A percentile compares a stretch with the other conserved stretches of the same genome.
These are phyloP conservation scores for Eutrema salsugineum DNA, from an alignment of 441 rosid species.

Conservation along the genomic window DNA sequence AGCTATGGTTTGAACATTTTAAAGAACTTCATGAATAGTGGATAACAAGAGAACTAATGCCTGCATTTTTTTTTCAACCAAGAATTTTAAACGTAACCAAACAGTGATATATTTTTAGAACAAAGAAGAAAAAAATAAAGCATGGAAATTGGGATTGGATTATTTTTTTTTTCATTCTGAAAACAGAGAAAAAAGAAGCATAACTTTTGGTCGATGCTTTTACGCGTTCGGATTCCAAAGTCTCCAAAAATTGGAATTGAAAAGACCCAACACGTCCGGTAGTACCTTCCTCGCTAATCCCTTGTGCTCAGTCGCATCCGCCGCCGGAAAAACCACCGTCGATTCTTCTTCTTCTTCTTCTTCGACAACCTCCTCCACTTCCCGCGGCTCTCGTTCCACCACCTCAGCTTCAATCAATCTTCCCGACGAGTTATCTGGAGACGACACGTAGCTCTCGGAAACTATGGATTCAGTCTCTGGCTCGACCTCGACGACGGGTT, in stretches of 20 bases:
- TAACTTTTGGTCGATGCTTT: constrained; percentile 15
- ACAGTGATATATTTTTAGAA: background rate
- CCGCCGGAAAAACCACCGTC: constrained; percentile 18
- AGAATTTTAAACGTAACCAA: background rate
- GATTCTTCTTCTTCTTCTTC: constrained; percentile 6
- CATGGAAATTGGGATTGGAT: background rate
- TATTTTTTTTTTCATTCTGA: background rate
- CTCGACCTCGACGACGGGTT: background rate
- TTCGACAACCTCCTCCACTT: background rate
- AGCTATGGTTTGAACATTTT: background rate
- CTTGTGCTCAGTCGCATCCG: constrained; percentile 36
- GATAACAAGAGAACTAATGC: background rate
- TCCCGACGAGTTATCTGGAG: constrained; percentile 20
- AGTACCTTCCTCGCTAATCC: constrained; percentile 87
- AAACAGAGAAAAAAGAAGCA: background rate
- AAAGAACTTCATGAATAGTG: background rate
- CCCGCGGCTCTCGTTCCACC: constrained; percentile 1
- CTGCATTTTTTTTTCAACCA: background rate
- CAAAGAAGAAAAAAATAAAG: background rate
- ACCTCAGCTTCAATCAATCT: constrained; percentile 27
- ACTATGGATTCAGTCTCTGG: background rate
- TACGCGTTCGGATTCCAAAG: constrained; percentile 92
- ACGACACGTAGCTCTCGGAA: constrained; percentile 18
- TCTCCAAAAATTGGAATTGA: constrained; percentile 81
- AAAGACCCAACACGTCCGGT: constrained; percentile 86